Conservation (phyloP, 2,329 filamentous ascomycete species). For the Pseudovirgaria hyperparasitica region DNA sequence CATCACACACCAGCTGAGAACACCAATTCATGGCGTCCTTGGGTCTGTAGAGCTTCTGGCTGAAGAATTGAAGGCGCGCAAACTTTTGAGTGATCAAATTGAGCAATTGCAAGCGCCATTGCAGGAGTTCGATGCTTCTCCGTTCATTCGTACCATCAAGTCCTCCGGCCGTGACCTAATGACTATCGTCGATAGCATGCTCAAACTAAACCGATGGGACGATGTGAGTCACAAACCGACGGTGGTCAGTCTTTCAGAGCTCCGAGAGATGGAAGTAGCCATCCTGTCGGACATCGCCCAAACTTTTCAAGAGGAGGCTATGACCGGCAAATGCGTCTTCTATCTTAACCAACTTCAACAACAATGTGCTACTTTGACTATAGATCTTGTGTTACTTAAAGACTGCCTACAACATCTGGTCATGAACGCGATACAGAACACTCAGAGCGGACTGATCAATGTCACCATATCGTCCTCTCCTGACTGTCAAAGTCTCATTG, state of each 20-base stretch:
- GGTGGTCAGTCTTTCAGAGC: slow-evolving; percentile 13
- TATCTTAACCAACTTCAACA: slow-evolving; percentile 18
- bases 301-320: slow-evolving; percentile 16
- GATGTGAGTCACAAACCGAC: slow-evolving; percentile 15
- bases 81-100: slow-evolving; percentile 8
- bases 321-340: slow-evolving; percentile 16
- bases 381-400: slow-evolving; percentile 28
- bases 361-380: slow-evolving; percentile 18
- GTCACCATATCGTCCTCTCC: slow-evolving; percentile 19
- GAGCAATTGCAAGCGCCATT: background rate
- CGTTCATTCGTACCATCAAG: slow-evolving; percentile 24
- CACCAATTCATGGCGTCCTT: slow-evolving; percentile 36
- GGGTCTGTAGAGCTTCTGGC: slow-evolving; percentile 28
- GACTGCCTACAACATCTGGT: slow-evolving; percentile 31
- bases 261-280: slow-evolving; percentile 19
- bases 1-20: slow-evolving; percentile 35
- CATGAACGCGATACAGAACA: slow-evolving; percentile 31
- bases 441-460: slow-evolving; percentile 23
- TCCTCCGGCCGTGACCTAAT: slow-evolving; percentile 31
- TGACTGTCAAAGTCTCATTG: slow-evolving; percentile 17
- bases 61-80: slow-evolving; percentile 25
- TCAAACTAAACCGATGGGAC: slow-evolving; percentile 30
- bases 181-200: slow-evolving; percentile 32
- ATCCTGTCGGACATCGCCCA: slow-evolving; percentile 17
- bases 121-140: slow-evolving; percentile 7